phyloP scores from a whole-genome alignment of 2,329 filamentous ascomycete genomes.

The Colletotrichum sp. region DNA sequence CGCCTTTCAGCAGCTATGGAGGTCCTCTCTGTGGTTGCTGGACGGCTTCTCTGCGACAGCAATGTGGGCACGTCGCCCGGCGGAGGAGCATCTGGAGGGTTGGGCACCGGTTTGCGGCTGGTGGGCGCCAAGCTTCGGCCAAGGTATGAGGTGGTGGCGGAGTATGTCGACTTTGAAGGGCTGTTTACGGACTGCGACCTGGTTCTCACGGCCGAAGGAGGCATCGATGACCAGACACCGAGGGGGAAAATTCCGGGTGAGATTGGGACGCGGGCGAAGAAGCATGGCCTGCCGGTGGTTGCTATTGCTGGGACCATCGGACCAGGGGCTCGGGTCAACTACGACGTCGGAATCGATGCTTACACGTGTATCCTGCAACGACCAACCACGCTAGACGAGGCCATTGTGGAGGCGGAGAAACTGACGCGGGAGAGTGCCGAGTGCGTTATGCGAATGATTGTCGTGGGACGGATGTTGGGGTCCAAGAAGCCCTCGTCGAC shows the following conservation, averaged over 20 bases:
- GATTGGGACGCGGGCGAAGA: conserved; percentile 51
- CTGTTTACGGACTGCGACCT: conserved; percentile 54
- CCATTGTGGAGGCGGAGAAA: conserved; percentile 32
- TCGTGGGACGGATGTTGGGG: conserved; percentile 32
- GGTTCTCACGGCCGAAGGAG: conserved; percentile 58
- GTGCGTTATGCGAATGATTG: conserved; percentile 36
- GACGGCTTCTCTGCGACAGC: conserved; percentile 36
- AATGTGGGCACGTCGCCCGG: conserved; percentile 43
- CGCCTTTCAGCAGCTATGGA: conserved; percentile 47
- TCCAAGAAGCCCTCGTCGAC: conserved; percentile 3
- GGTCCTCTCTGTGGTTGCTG: conserved; percentile 40
- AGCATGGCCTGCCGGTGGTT: conserved; percentile 48
- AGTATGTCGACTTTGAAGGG: conserved; percentile 52
- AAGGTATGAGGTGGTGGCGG: conserved; percentile 53
- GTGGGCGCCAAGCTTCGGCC: conserved; percentile 50
- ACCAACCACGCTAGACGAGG: conserved; percentile 34
- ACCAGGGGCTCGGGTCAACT: conserved; percentile 35
- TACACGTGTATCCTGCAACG: conserved; percentile 37
- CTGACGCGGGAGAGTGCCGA: conserved; percentile 36
- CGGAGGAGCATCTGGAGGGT: conserved; percentile 55
- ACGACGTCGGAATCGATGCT: conserved; percentile 37
- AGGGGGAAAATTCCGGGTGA: conserved; percentile 59
- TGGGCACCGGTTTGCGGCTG: conserved; percentile 55
- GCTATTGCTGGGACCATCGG: conserved; percentile 43
- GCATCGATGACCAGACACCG: conserved; percentile 56